phyloP scores from a whole-genome alignment of 2,329 filamentous ascomycete genomes.

The Aspergillus ochraceoroseus region DNA sequence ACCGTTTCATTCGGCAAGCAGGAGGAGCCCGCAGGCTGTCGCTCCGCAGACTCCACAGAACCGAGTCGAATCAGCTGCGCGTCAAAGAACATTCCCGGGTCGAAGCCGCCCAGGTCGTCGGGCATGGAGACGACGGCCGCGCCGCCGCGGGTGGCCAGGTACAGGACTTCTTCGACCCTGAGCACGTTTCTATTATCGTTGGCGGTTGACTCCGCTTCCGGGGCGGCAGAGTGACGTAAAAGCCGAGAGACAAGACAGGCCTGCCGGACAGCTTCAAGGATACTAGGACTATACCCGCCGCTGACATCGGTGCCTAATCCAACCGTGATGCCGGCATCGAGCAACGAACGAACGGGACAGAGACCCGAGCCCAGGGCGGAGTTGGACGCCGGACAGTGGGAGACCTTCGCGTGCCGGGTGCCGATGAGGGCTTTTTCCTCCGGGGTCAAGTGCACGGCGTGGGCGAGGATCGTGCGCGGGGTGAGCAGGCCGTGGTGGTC shows the following conservation, averaged over 20 bases:
- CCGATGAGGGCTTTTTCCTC: conserved; percentile 63
- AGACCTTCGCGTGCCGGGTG: conserved; percentile 58
- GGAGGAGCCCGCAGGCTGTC: too few relatives aligned
- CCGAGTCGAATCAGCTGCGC: conserved; percentile 71
- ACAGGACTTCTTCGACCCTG: conserved; percentile 79
- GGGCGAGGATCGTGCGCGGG: conserved; percentile 72
- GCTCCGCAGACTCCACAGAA: neutral
- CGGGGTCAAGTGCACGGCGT: conserved; percentile 69
- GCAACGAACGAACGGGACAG: conserved; percentile 67
- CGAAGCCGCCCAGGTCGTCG: conserved; percentile 70
- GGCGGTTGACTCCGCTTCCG: conserved; percentile 26
- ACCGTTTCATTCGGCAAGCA: conserved; percentile 33
- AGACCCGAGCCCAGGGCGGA: conserved; percentile 73
- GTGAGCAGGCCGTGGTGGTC: conserved; percentile 66
- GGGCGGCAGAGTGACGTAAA: conserved; percentile 33
- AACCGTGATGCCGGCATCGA: conserved; percentile 69
- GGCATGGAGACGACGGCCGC: conserved; percentile 73
- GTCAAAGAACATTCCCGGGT: conserved; percentile 84
- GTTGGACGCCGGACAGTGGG: conserved; percentile 86
- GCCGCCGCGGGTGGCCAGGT: conserved; percentile 81
- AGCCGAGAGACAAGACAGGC: conserved; percentile 72
- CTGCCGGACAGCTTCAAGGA: conserved; percentile 78
- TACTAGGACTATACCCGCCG: conserved; percentile 76
- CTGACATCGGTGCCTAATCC: conserved; percentile 88
- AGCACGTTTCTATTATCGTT: conserved; percentile 56